Base-by-base conservation (phyloP, 108 stramenopile species). In the Pelagomonas calceolata region DNA sequence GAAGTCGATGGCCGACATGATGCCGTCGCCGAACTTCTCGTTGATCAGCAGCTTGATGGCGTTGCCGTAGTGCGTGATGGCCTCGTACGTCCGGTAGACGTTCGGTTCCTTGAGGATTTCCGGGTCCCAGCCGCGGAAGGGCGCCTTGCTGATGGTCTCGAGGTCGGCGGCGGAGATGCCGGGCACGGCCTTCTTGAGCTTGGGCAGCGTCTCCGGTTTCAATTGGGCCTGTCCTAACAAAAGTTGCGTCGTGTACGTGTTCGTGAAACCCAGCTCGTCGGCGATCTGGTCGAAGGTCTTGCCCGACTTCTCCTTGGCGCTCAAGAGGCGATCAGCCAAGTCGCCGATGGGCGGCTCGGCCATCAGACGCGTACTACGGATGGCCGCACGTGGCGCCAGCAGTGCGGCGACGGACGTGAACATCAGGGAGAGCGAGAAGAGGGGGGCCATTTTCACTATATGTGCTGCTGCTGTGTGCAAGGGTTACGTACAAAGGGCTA, bases 1-100 rank as follows among this genome's bases (percentile, higher is more conserved):
- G 45, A 90, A 86, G 68, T 90, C 89, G 66, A 90, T 90, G 4
- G 89, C 89, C 37, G 71, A 74, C 89, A 90, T 90, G 36, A 90
- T 90, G 16, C 89, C 89, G 68, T 90, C 89, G 0, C 89, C 89
- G 63, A 82, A 90, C 67, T 88, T 80, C 69, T 90, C 89, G 70
- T 84, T 87, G 36, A 85, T 84, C 21, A 87, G 84, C 18, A 75
- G 30, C 67, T 85, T 90, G 64, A 88, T 88, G 4, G 85, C 86
- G 65, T 86, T 82, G 39, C 88, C 88, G 66, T 87, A 81, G 66
- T 89, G 88, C 31, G 80, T 81, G 30, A 89, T 77, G 17, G 88
- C 88, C 70, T 87, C 86, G 66, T 87, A 84, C 0, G 85, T 85
- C 36, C 88, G 76, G 74, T 89, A 89, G 0, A 89, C 84, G 71